Base-by-base conservation (phyloP, 257 asterid genomes). In the Petunia axillaris region DNA sequence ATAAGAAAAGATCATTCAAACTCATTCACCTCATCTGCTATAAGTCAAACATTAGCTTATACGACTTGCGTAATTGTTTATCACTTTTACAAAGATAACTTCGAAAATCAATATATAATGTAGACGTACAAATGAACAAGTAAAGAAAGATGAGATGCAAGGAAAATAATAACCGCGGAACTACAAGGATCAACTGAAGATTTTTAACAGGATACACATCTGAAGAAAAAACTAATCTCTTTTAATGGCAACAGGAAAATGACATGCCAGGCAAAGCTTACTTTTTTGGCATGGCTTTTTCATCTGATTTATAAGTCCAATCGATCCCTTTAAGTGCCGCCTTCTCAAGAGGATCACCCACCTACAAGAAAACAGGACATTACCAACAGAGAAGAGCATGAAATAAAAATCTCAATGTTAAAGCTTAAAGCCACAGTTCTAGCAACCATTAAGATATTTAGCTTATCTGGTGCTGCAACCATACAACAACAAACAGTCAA, bases 271-370 rank as follows among this genome's bases (percentile, higher is more conserved):
- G 80, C 41, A 60, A 81, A 55, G 82, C 93, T 80, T 93, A 92
- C 99, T 89, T 93, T 85, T 93, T 95, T 46, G 99, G 97, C 87
- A 91, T 81, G 77, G 98, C 97, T 84, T 95, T 95, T 85, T 95
- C 99, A 90, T 95, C 99, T 86, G 98, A 93, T 86, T 86, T 93
- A 87, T 95, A 95, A 81, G 87, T 84, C 99, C 99, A 95, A 50
- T 90, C 97, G 66, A 95, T 93, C 87, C 98, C 99, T 81, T 90
- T 91, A 58, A 95, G 90, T n/a, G 99, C 98, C 83, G 98, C 98
- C 87, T 92, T 93, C 88, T 95, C 99, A 86, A 95, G 98, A 81
- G 99, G 99, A 89, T 95, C 99, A n/a, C 99, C 99, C 80, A 95
- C 99, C 99, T 95, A 87, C 81, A 87, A 74, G 75, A 52, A 87